Conservation (phyloP, 805 yeast species). For the Candida gorgasii region DNA sequence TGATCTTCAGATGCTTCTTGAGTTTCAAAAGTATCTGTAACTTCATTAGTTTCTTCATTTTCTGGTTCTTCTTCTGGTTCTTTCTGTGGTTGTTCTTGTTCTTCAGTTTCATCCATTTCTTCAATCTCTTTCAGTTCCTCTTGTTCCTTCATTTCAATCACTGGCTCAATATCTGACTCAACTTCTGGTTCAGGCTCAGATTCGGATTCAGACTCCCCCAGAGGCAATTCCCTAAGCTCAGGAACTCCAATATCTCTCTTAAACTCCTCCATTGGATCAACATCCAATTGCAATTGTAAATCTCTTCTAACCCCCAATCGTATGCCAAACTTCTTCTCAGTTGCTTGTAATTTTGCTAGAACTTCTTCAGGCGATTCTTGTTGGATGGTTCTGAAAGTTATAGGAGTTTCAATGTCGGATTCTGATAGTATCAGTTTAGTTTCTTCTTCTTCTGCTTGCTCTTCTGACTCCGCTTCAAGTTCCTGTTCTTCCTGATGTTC, state of each 20-base stretch:
- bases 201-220: constrained; percentile 1
- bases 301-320: constrained; percentile 22
- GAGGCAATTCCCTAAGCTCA: constrained; percentile 8
- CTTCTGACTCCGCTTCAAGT: constrained; percentile 17
- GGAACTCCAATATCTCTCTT: constrained; percentile 8
- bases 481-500: background rate
- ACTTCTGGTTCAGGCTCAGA: too few species aligned
- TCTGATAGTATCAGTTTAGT: constrained; percentile 10
- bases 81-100: background rate
- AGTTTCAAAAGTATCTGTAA: background rate
- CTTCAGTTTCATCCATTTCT: constrained; percentile 20
- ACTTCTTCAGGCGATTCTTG: constrained; percentile 27
- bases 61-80: constrained; percentile 13
- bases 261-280: constrained; percentile 13
- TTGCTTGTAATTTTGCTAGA: constrained; percentile 22
- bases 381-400: constrained; percentile 25
- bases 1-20: constrained; percentile 4
- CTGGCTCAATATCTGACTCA: too few species aligned
- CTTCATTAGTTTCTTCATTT: constrained; percentile 10
- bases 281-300: constrained; percentile 17
- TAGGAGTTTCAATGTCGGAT: constrained; percentile 18
- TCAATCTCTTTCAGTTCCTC: constrained; percentile 18
- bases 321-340: constrained; percentile 26
- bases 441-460: constrained; percentile 12
- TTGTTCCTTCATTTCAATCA: too few species aligned